Percentiles rank a stretch among this genome's conserved stretches.
Evolutionary conservation across 805 yeast species (phyloP).

Genomic region (Yarrowia keelungensis): DNA sequence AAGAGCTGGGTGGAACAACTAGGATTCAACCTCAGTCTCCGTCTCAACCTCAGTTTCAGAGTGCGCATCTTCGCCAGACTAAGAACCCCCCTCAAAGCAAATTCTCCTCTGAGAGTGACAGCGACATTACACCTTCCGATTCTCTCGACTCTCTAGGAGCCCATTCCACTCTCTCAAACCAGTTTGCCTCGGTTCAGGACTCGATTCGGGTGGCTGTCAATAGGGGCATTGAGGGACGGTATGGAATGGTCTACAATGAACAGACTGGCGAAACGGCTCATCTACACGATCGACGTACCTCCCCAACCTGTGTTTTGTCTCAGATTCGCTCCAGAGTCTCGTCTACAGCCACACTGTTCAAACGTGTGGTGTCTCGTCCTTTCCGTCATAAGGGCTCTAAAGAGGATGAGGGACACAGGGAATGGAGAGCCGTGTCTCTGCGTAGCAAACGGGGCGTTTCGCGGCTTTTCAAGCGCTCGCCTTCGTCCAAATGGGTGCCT

Average conservation of each 20-base stretch:
- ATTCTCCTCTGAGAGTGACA: not conserved
- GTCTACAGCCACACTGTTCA: not conserved
- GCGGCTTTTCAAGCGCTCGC: not conserved
- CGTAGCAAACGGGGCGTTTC: not conserved
- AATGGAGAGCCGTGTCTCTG: not conserved
- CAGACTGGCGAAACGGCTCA: not conserved
- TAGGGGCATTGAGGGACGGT: not conserved
- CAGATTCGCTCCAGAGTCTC: not conserved
- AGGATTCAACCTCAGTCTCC: no score
- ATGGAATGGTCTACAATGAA: not conserved
- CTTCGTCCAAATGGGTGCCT: not conserved
- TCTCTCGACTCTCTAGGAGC: not conserved
- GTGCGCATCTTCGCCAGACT: no score
- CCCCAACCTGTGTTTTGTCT: not conserved
- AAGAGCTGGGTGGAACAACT: no score
- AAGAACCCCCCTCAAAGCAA: no score
- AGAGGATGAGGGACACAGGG: not conserved
- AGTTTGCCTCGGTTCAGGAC: constrained; percentile 8
- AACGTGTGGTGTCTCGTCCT: not conserved
- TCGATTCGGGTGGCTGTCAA: constrained; percentile 5
- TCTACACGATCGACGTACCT: not conserved
- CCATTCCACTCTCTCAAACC: no score
- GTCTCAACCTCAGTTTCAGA: no score
- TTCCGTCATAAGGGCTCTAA: not conserved
- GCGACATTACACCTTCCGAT: not conserved